These are phyloP conservation scores for Dichotomopilus funicola DNA, from an alignment of 2,329 filamentous ascomycete species.

Conservation along the genomic window DNA sequence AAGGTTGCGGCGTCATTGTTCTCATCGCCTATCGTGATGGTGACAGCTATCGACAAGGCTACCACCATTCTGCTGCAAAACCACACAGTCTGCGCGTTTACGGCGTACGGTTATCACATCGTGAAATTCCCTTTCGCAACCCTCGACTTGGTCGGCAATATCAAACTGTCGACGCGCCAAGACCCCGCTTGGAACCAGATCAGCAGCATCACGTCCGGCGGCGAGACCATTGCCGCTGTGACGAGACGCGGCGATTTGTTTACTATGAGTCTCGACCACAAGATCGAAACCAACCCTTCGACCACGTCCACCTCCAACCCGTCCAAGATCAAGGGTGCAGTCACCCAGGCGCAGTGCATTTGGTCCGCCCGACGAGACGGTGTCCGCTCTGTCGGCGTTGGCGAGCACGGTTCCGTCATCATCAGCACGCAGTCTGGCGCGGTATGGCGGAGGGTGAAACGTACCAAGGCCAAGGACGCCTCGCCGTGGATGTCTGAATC, in stretches of 20 bases:
- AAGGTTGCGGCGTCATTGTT: conserved; percentile 85
- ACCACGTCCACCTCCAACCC: conserved; percentile 84
- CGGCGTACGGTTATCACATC: conserved; percentile 92
- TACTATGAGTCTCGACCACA: conserved; percentile 69
- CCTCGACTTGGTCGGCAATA: conserved; percentile 61
- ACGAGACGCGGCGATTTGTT: conserved; percentile 82
- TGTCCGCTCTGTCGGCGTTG: conserved; percentile 78
- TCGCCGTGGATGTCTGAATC: conserved; percentile 42
- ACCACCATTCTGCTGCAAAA: conserved; percentile 81
- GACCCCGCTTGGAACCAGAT: conserved; percentile 62
- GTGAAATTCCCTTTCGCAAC: conserved; percentile 72
- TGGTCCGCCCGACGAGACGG: conserved; percentile 88
- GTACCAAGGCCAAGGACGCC: conserved; percentile 70
- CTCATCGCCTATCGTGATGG: conserved; percentile 63
- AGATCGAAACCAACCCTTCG: conserved; percentile 52
- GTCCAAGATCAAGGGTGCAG: conserved; percentile 75
- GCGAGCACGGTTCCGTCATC: conserved; percentile 90
- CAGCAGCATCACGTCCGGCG: conserved; percentile 71
- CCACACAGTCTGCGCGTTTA: conserved; percentile 86
- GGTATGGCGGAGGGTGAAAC: conserved; percentile 83
- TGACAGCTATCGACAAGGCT: conserved; percentile 84
- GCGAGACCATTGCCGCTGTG: conserved; percentile 85
- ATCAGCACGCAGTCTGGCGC: conserved; percentile 88
- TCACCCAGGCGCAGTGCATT: conserved; percentile 71
- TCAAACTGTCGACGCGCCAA: conserved; percentile 59